Evolutionary conservation across 306 rosid genomes (phyloP).

Genomic region (Prunus kanzakura): DNA sequence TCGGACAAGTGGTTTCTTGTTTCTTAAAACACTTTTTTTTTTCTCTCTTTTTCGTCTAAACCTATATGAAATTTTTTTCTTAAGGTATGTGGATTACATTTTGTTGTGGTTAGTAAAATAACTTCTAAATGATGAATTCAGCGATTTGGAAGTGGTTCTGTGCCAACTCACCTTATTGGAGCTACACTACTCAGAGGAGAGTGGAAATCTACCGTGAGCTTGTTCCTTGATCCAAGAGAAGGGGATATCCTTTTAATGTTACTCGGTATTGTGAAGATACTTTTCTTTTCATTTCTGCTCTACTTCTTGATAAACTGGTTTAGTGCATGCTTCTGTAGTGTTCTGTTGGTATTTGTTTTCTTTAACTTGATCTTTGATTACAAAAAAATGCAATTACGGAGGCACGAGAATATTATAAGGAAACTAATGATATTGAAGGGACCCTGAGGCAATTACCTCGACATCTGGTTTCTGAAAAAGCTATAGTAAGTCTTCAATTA

Average conservation of each 20-base stretch:
- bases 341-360: conserved; percentile 32
- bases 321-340: conserved; percentile 21
- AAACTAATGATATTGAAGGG: conserved; percentile 71
- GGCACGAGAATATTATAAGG: conserved; percentile 83
- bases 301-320: conserved; percentile 19
- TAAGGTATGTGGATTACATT: not conserved
- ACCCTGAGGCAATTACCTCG: conserved; percentile 88
- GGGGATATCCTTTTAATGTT: conserved; percentile 99
- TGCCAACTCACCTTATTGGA: conserved; percentile 85
- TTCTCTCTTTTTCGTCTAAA: not conserved
- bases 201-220: conserved; percentile 70
- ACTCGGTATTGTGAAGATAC: not conserved
- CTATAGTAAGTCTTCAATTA: conserved; percentile 63
- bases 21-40: not conserved
- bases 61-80: not conserved
- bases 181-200: conserved; percentile 77
- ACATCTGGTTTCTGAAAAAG: conserved; percentile 79
- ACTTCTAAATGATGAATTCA: conserved; percentile 27
- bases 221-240: conserved; percentile 97
- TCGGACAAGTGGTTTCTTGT: not conserved
- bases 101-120: not conserved
- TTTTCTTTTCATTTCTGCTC: not conserved
- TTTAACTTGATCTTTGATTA: conserved; percentile 47
- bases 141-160: conserved; percentile 98
- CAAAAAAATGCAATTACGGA: conserved; percentile 55